Conservation (phyloP, 257 asterid species). For the Knoxia roxburghii region DNA sequence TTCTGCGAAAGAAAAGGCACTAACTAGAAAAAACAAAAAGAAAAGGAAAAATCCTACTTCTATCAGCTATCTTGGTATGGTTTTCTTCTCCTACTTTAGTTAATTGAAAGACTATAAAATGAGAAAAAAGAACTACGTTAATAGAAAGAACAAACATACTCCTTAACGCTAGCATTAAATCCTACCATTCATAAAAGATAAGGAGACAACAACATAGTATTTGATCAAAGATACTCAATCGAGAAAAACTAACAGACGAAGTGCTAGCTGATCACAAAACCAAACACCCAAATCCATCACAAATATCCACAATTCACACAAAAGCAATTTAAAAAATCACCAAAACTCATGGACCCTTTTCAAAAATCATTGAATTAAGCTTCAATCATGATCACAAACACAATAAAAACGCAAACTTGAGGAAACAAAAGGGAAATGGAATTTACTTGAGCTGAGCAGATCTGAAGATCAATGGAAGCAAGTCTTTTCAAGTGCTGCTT, state of each 20-base stretch:
- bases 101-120: too few relatives aligned
- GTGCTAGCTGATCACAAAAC: neutral
- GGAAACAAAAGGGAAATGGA: neutral
- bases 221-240: neutral
- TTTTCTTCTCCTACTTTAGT: too few relatives aligned
- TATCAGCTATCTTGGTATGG: too few relatives aligned
- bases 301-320: neutral
- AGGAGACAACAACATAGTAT: neutral
- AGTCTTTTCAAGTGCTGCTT: conserved; percentile 69
- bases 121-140: too few relatives aligned
- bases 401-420: neutral
- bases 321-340: neutral
- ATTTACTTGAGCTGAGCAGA: conserved; percentile 65
- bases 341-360: conserved; percentile 8
- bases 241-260: neutral
- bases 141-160: too few relatives aligned
- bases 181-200: neutral
- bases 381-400: neutral
- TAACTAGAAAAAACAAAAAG: too few relatives aligned
- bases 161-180: too few relatives aligned
- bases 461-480: conserved; percentile 62
- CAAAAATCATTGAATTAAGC: neutral
- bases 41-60: too few relatives aligned
- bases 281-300: neutral
- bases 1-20: neutral